A percentile compares a stretch with the other conserved stretches of the same genome.
Conservation (phyloP, 768 basidiomycete species). For the Lepiota brunneoincarnata region DNA sequence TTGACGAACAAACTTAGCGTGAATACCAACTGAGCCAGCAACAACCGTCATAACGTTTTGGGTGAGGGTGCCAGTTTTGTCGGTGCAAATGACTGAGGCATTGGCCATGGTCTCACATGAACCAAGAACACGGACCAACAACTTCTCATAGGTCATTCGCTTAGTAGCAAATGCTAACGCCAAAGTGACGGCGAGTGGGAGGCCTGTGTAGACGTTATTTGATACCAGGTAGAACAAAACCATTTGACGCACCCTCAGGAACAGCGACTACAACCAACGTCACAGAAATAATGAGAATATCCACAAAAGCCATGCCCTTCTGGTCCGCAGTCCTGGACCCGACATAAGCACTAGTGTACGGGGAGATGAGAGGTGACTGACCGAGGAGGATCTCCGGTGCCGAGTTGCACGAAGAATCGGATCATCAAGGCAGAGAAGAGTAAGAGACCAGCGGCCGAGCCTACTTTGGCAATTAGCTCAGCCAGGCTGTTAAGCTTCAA, state of each 20-base stretch:
- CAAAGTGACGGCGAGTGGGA: constrained; percentile 94
- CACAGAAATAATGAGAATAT: constrained; percentile 93
- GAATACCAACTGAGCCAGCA: constrained; percentile 90
- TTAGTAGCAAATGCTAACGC: constrained; percentile 97
- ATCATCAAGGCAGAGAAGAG: constrained; percentile 89
- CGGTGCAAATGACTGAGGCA: constrained; percentile 92
- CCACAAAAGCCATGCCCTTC: constrained; percentile 88
- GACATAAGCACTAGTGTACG: neutral
- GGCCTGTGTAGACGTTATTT: constrained; percentile 41
- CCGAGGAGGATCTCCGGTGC: constrained; percentile 54
- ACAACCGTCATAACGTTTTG: constrained; percentile 96
- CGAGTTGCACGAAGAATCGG: constrained; percentile 90
- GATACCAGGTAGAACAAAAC: constrained; percentile 8
- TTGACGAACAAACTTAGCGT: constrained; percentile 87
- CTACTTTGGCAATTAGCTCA: constrained; percentile 91
- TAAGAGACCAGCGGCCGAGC: constrained; percentile 74
- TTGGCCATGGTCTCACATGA: constrained; percentile 99
- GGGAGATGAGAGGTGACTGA: constrained; percentile 24
- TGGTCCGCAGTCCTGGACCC: constrained; percentile 58
- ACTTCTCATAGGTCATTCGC: constrained; percentile 95
- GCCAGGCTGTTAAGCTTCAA: constrained; percentile 92
- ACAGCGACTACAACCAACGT: constrained; percentile 62
- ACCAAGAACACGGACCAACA: constrained; percentile 92
- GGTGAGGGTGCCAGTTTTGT: constrained; percentile 96
- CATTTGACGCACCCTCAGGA: constrained; percentile 36